Base-by-base conservation (phyloP, 148 eudicot genomes). In the Euryodendron excelsum region DNA sequence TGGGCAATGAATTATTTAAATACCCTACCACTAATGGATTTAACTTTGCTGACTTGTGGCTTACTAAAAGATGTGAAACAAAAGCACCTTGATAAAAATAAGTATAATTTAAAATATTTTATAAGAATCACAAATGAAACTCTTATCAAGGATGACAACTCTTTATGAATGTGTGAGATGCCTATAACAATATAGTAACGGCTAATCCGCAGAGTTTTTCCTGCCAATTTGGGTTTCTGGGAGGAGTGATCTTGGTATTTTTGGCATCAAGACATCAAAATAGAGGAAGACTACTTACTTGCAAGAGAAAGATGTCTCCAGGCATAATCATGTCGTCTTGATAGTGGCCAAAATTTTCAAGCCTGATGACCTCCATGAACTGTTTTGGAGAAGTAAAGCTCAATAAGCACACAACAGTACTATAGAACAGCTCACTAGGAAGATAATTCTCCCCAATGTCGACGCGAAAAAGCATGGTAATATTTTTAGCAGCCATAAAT, bases 291-390 rank as follows among this genome's bases (percentile, higher is more conserved):
- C 37, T 80, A 52, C 91, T 84, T 82, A 94, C 98, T 82, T 94
- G 98, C 75, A 94, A 84, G 61, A 91, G 86, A 80, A 92, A 94
- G 63, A 94, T 88, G 83, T 94, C 97, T 45, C 88, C 87, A 62
- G 98, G 91, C 85, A 92, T 84, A 55, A 91, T 85, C 88, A 90
- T 86, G 78, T 94, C 97, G 31, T 94, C 98, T 53, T 88, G 87
- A 76, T 83, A 92, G 77, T 88, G 91, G 55, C 88, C 88, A 77
- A 94, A 86, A 69, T 88, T 92, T 75, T 94, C 98, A 67, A 94
- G 91, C 85, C 89, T 88, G 30, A 94, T 87, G 20, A 94, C 98
- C 82, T 94, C 98, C 95, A 92, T 87, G 82, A 94, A 91, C 98
- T 94, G 90, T 83, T 80, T 58, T 56, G 50, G 47, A 77, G 3